Conservation (phyloP, 1,284 basidiomycete genomes). For the Inonotus hispidus region DNA sequence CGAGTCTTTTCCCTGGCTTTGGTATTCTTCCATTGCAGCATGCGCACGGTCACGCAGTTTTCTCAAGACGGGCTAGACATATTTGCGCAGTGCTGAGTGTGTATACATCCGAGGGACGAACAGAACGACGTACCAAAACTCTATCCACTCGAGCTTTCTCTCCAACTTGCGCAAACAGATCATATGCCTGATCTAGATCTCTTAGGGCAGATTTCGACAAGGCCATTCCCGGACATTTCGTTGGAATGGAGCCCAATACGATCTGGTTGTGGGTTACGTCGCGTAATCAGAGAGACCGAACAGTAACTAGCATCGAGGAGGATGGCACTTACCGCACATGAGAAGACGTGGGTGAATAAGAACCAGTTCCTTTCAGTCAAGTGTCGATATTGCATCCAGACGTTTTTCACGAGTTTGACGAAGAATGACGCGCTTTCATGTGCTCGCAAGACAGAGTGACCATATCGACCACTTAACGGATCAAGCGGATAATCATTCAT, state of each 20-base stretch:
- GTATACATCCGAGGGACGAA: not conserved
- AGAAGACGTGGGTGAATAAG: conserved; percentile 67
- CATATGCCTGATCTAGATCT: conserved; percentile 55
- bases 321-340: conserved; percentile 51
- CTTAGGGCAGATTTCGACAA: conserved; percentile 57
- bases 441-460: conserved; percentile 60
- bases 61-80: conserved; percentile 49
- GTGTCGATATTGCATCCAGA: conserved; percentile 58
- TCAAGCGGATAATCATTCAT: conserved; percentile 56
- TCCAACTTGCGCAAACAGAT: conserved; percentile 46
- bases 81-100: not conserved
- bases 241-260: conserved; percentile 61
- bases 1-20: conserved; percentile 25
- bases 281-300: conserved; percentile 7
- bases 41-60: conserved; percentile 50
- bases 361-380: conserved; percentile 69
- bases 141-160: conserved; percentile 48
- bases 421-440: conserved; percentile 64
- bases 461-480: conserved; percentile 63
- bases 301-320: not conserved
- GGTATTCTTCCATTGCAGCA: conserved; percentile 28
- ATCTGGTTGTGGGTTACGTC: conserved; percentile 38
- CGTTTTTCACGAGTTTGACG: conserved; percentile 54
- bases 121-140: conserved; percentile 44
- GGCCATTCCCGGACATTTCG: conserved; percentile 52